Percentiles rank a stretch among this genome's conserved stretches.
These are phyloP conservation scores for Collybia sp. DNA, from an alignment of 768 basidiomycete species.

Conservation along the genomic window DNA sequence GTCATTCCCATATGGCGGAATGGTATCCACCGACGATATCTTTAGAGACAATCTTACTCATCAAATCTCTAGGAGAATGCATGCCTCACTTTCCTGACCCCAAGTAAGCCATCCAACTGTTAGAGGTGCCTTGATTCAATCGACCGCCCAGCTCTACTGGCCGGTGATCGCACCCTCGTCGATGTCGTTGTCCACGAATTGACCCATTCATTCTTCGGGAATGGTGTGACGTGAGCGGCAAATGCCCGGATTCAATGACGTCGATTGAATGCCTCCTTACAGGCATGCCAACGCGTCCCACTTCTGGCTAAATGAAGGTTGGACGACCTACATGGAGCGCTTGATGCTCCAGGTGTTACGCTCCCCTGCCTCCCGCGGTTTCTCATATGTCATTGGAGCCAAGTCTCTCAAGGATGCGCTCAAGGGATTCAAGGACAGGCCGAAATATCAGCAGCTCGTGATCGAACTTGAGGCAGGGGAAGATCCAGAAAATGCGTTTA, in stretches of 20 bases:
- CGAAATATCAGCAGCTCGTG: slow-evolving; percentile 77
- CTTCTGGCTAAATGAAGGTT: slow-evolving; percentile 91
- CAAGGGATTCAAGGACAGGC: slow-evolving; percentile 48
- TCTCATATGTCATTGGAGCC: slow-evolving; percentile 74
- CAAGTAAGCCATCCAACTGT: slow-evolving; percentile 44
- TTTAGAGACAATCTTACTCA: background rate
- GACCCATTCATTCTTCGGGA: slow-evolving; percentile 91
- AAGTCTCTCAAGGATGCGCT: slow-evolving; percentile 73
- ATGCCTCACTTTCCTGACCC: slow-evolving; percentile 84
- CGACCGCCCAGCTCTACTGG: slow-evolving; percentile 55
- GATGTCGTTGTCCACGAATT: slow-evolving; percentile 89
- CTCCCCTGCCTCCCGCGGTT: slow-evolving; percentile 71
- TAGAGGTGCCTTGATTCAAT: background rate
- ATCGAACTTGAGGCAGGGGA: slow-evolving; percentile 71
- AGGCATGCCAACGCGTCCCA: slow-evolving; percentile 71
- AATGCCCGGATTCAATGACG: background rate
- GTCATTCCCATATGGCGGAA: slow-evolving; percentile 90
- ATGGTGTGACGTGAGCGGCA: slow-evolving; percentile 66
- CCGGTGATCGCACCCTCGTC: slow-evolving; percentile 82
- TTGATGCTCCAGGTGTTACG: slow-evolving; percentile 67
- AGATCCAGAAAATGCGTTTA: slow-evolving; percentile 76
- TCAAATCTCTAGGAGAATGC: slow-evolving; percentile 69
- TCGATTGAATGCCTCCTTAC: background rate
- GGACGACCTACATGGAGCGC: slow-evolving; percentile 92
- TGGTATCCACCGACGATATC: slow-evolving; percentile 41